phyloP scores from a whole-genome alignment of 2,329 filamentous ascomycete genomes.

The Amphichorda felina region DNA sequence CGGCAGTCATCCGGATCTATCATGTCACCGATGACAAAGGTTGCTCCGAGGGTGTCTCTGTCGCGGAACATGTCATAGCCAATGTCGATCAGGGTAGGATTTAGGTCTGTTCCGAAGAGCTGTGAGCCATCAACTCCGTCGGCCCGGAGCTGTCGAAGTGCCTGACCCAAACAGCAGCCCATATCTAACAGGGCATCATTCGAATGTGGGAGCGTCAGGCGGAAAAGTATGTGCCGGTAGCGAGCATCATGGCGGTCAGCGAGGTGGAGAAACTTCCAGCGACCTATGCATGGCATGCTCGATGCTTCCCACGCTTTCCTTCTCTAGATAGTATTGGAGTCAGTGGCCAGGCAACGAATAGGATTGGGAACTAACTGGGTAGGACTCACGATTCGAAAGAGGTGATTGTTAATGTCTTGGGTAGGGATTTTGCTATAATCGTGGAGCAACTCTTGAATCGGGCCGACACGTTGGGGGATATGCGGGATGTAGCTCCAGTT shows the following conservation, averaged over 20 bases:
- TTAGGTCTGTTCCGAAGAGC: slow-evolving; percentile 37
- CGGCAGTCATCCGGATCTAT: slow-evolving; percentile 25
- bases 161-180: slow-evolving; percentile 38
- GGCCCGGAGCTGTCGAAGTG: slow-evolving; percentile 33
- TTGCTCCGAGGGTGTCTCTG: slow-evolving; percentile 28
- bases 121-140: slow-evolving; percentile 35
- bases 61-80: slow-evolving; percentile 56
- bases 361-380: too few relatives aligned
- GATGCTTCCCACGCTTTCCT: slow-evolving; percentile 32
- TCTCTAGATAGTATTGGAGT: slow-evolving; percentile 17
- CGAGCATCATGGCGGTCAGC: slow-evolving; percentile 25
- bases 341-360: background rate
- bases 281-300: slow-evolving; percentile 32
- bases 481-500: slow-evolving; percentile 23
- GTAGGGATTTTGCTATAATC: slow-evolving; percentile 24
- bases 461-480: slow-evolving; percentile 22
- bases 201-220: slow-evolving; percentile 24
- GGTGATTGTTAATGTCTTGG: slow-evolving; percentile 20
- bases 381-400: slow-evolving; percentile 20
- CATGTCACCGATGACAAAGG: slow-evolving; percentile 39
- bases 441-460: slow-evolving; percentile 22
- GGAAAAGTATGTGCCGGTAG: slow-evolving; percentile 28
- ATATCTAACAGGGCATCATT: slow-evolving; percentile 32
- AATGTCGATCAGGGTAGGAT: slow-evolving; percentile 38
- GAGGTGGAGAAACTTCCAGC: slow-evolving; percentile 36